Conservation (phyloP, 2,329 filamentous ascomycete genomes). For the Endothia cerciana region DNA sequence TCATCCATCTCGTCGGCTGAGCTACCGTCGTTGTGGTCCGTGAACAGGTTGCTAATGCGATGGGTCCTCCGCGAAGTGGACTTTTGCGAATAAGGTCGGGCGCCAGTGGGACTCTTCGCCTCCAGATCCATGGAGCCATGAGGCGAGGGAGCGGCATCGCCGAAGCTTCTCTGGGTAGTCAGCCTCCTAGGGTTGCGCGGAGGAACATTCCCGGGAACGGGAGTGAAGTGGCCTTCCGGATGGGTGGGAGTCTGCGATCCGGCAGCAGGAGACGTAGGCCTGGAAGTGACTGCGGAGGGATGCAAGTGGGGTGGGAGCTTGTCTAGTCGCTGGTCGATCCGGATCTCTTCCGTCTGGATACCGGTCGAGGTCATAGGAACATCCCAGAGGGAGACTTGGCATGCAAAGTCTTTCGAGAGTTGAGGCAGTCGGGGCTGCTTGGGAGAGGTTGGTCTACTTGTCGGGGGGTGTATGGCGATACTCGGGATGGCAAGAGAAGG, state of each 20-base stretch:
- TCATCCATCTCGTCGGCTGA: constrained; percentile 67
- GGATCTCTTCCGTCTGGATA: constrained; percentile 89
- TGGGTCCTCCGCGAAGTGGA: constrained; percentile 70
- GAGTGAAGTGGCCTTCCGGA: constrained; percentile 50
- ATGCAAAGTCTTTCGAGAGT: constrained; percentile 79
- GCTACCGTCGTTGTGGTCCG: constrained; percentile 73
- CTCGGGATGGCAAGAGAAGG: constrained; percentile 69
- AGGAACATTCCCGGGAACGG: constrained; percentile 57
- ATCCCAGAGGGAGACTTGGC: constrained; percentile 69
- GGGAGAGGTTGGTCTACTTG: constrained; percentile 80
- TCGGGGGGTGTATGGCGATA: constrained; percentile 90
- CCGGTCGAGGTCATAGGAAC: constrained; percentile 56
- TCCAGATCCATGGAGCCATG: constrained; percentile 41
- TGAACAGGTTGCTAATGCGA: constrained; percentile 83
- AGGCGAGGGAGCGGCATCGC: constrained; percentile 57
- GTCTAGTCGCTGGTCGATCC: constrained; percentile 76
- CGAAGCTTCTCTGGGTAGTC: constrained; percentile 48
- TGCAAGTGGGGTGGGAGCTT: constrained; percentile 78
- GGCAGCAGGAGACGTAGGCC: constrained; percentile 57
- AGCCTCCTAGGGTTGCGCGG: constrained; percentile 65
- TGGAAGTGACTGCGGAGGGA: constrained; percentile 72
- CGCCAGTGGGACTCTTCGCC: constrained; percentile 72
- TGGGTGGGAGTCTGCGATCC: constrained; percentile 36
- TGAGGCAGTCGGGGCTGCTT: constrained; percentile 76
- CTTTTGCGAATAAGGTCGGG: constrained; percentile 70